These are phyloP conservation scores for Penicillium oxalicum DNA, from an alignment of 2,329 filamentous ascomycete species.

Conservation along the genomic window DNA sequence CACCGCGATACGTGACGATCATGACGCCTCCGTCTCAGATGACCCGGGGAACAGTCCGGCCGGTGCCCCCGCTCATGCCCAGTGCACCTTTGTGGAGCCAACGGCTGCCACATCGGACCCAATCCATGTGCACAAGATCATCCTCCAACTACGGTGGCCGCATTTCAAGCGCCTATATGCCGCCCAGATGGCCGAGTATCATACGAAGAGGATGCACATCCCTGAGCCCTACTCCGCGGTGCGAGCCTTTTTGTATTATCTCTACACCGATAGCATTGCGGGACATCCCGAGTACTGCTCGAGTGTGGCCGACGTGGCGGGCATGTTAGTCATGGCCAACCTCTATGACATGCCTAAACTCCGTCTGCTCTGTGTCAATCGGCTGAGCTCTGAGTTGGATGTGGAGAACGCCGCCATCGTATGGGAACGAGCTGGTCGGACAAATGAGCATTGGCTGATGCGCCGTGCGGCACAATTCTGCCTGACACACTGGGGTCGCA, in stretches of 20 bases:
- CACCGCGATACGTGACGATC: slow-evolving; percentile 74
- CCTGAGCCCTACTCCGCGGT: slow-evolving; percentile 93
- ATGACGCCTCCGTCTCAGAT: slow-evolving; percentile 41
- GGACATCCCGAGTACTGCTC: slow-evolving; percentile 55
- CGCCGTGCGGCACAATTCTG: slow-evolving; percentile 83
- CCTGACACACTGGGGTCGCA: slow-evolving; percentile 87
- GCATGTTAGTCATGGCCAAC: slow-evolving; percentile 93
- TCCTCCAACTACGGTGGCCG: slow-evolving; percentile 90
- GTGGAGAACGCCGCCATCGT: slow-evolving; percentile 92
- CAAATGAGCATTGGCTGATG: slow-evolving; percentile 89
- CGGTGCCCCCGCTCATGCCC: slow-evolving; percentile 22
- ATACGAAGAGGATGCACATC: slow-evolving; percentile 96
- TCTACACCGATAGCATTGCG: slow-evolving; percentile 88
- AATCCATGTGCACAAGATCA: slow-evolving; percentile 92
- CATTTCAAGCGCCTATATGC: slow-evolving; percentile 90
- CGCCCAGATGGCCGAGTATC: slow-evolving; percentile 94
- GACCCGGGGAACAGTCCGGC: slow-evolving; percentile 43
- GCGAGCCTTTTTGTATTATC: slow-evolving; percentile 88
- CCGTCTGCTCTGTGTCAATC: slow-evolving; percentile 82
- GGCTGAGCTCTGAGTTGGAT: slow-evolving; percentile 83
- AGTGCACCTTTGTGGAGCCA: slow-evolving; percentile 30
- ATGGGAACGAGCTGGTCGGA: slow-evolving; percentile 88
- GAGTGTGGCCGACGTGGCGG: slow-evolving; percentile 75
- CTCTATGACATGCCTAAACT: slow-evolving; percentile 96
- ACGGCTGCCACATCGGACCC: slow-evolving; percentile 60